phyloP scores from a whole-genome alignment of 139 green algal species.

The Chlamydomonas sphaeroides region DNA sequence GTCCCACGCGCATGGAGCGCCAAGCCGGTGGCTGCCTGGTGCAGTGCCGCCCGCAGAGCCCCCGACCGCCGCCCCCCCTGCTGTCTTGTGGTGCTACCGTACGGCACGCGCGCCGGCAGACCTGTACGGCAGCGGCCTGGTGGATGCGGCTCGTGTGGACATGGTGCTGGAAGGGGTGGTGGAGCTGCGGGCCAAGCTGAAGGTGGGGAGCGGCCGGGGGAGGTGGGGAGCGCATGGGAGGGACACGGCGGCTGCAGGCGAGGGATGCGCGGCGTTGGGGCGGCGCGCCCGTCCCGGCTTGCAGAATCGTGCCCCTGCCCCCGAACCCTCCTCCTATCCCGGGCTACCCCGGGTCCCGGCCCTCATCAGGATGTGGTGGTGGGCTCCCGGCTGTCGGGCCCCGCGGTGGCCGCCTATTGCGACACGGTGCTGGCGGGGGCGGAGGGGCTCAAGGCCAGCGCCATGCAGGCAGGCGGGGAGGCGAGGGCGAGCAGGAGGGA shows the following conservation, averaged over 20 bases:
- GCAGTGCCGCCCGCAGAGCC: too few species aligned
- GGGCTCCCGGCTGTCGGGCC: background rate
- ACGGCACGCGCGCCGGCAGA: background rate
- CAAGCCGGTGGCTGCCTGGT: too few species aligned
- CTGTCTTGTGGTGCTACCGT: background rate
- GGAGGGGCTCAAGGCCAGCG: slow-evolving; percentile 30
- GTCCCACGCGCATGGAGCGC: too few species aligned
- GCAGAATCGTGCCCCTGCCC: too few species aligned
- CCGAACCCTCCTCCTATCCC: too few species aligned
- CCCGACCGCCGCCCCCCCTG: too few species aligned
- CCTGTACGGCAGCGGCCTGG: slow-evolving; percentile 50
- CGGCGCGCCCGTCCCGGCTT: too few species aligned
- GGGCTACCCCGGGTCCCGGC: too few species aligned
- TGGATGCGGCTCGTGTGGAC: slow-evolving; percentile 46
- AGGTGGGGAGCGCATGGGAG: background rate
- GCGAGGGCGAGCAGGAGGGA: too few species aligned
- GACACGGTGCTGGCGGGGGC: slow-evolving; percentile 36
- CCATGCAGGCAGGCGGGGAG: slow-evolving; percentile 22
- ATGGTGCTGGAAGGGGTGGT: slow-evolving; percentile 54
- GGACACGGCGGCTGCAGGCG: background rate
- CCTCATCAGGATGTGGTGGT: too few species aligned
- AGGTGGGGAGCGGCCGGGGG: background rate
- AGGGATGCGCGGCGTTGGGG: background rate
- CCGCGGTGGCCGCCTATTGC: slow-evolving; percentile 11
- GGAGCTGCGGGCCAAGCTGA: slow-evolving; percentile 49